A percentile compares a stretch with the other conserved stretches of the same genome.
phyloP scores from a whole-genome alignment of 129 eudicot genomes.

The Arctium minus region DNA sequence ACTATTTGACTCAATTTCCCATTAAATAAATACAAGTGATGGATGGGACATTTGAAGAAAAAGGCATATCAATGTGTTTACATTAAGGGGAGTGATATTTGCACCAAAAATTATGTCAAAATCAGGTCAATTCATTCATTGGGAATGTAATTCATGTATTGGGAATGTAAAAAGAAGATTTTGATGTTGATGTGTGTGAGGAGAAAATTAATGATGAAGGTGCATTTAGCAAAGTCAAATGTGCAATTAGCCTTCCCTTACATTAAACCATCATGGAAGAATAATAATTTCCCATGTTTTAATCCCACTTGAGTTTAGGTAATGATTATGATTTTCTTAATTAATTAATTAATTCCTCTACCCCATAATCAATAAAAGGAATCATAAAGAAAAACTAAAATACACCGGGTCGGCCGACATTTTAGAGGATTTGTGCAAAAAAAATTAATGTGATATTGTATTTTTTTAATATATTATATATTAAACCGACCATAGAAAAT shows the following conservation, averaged over 20 bases:
- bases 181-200: too few species aligned
- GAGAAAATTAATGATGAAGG: too few species aligned
- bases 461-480: background rate
- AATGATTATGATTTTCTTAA: slow-evolving; percentile 20
- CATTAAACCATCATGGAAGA: slow-evolving; percentile 13
- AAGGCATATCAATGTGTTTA: slow-evolving; percentile 8
- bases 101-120: too few species aligned
- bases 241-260: too few species aligned
- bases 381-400: background rate
- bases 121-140: too few species aligned
- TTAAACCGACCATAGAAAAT: background rate
- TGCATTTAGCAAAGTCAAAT: too few species aligned
- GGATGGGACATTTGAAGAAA: slow-evolving; percentile 7
- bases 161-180: too few species aligned
- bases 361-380: background rate
- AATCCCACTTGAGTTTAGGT: slow-evolving; percentile 23
- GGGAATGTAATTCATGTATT: too few species aligned
- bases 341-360: background rate
- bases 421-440: background rate
- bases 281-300: slow-evolving; percentile 24
- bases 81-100: background rate
- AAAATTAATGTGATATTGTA: background rate
- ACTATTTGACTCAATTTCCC: too few species aligned
- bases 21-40: background rate
- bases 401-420: background rate